Evolutionary conservation across 2,329 filamentous ascomycete genomes (phyloP).

Genomic region (Cytospora paraplurivora): DNA sequence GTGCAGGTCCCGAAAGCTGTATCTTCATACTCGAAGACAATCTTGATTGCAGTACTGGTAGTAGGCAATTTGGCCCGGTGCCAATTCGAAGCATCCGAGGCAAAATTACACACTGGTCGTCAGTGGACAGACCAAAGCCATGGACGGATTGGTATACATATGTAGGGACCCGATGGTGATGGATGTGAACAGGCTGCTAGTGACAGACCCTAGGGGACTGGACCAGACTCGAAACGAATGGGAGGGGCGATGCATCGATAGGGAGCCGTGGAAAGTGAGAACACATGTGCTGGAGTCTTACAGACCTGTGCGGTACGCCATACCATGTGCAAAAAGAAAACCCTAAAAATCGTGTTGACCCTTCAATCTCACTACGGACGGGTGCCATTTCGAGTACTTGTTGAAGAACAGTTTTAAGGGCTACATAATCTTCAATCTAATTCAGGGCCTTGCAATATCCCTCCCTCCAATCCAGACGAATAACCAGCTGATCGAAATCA

Average conservation of each 20-base stretch:
- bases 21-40: background rate
- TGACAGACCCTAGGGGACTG: background rate
- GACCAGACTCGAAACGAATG: background rate
- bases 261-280: background rate
- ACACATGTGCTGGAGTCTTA: fast-evolving
- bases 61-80: slow-evolving; percentile 1
- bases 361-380: no score
- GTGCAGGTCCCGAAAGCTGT: slow-evolving; percentile 3
- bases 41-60: background rate
- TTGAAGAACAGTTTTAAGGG: background rate
- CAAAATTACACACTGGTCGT: background rate
- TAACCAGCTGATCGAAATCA: slow-evolving; percentile 39
- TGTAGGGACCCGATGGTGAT: background rate
- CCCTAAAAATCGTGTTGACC: background rate
- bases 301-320: background rate
- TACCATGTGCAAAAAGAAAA: no score
- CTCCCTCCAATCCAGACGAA: slow-evolving; percentile 39
- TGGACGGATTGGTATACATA: slow-evolving; percentile 2
- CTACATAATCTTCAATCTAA: background rate
- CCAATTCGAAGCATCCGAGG: background rate
- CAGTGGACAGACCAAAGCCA: background rate
- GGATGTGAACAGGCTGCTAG: background rate
- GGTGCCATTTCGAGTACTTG: background rate
- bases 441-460: slow-evolving; percentile 35
- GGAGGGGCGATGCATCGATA: background rate